phyloP scores from a whole-genome alignment of 257 asterid genomes.

The Penstemon davidsonii region DNA sequence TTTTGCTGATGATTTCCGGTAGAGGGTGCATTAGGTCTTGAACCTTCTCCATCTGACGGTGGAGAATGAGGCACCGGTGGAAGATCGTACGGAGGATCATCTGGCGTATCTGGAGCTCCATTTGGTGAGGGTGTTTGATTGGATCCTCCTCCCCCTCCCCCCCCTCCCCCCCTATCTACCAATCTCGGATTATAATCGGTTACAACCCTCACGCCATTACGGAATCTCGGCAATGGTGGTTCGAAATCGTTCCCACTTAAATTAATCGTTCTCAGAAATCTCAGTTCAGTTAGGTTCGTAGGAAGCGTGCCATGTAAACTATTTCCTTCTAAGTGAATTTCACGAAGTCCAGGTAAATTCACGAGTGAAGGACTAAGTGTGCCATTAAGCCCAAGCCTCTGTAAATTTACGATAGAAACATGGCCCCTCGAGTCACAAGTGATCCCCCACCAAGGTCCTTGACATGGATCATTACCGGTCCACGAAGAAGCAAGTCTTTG shows the following conservation, averaged over 20 bases:
- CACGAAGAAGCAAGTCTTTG: conserved; percentile 53
- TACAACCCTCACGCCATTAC: conserved; percentile 41
- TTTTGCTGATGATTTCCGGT: conserved; percentile 14
- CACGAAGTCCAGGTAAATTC: conserved; percentile 54
- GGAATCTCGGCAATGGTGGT: conserved; percentile 68
- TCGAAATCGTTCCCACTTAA: conserved; percentile 55
- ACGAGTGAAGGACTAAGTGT: conserved; percentile 67
- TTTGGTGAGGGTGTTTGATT: conserved; percentile 33
- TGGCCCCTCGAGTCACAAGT: conserved; percentile 45
- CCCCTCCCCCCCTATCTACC: not conserved
- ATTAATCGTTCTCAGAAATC: conserved; percentile 55
- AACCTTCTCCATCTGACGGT: conserved; percentile 21
- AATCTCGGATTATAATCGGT: conserved; percentile 46
- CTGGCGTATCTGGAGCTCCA: conserved; percentile 19
- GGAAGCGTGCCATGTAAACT: conserved; percentile 63
- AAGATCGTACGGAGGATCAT: conserved; percentile 23
- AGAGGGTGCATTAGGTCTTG: conserved; percentile 21
- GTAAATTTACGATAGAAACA: conserved; percentile 64
- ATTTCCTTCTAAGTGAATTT: conserved; percentile 72
- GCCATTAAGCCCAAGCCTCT: conserved; percentile 63
- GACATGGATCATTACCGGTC: conserved; percentile 78
- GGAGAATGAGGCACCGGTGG: conserved; percentile 27
- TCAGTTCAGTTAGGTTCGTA: conserved; percentile 45
- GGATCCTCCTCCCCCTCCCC: not conserved
- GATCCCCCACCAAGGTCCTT: conserved; percentile 72